phyloP scores from a whole-genome alignment of 805 yeast genomes.

The Yarrowia sp. region DNA sequence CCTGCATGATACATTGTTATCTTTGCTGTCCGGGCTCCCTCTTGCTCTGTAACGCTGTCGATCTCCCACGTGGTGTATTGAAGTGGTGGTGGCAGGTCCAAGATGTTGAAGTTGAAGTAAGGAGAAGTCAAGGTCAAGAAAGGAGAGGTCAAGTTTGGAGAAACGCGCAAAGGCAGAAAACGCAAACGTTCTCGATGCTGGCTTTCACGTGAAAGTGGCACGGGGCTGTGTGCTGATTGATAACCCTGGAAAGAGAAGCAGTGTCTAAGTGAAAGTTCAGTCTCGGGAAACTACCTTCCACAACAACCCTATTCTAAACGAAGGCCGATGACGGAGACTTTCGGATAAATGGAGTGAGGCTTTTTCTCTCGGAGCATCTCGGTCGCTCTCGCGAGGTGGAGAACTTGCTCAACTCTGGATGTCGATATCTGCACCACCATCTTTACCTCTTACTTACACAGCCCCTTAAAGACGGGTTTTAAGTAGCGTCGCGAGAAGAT shows the following conservation, averaged over 20 bases:
- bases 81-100: too few relatives aligned
- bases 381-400: not conserved
- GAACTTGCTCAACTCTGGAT: not conserved
- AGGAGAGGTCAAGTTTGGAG: too few relatives aligned
- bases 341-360: not conserved
- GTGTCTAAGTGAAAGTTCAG: too few relatives aligned
- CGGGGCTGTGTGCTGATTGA: not conserved
- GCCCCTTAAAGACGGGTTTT: not conserved
- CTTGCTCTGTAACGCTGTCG: not conserved
- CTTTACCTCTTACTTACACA: not conserved
- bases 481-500: not conserved
- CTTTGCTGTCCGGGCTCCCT: not conserved
- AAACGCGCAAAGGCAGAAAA: too few relatives aligned
- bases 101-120: too few relatives aligned
- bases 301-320: too few relatives aligned
- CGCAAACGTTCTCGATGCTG: too few relatives aligned
- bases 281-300: too few relatives aligned
- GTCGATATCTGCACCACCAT: too few relatives aligned
- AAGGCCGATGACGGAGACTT: not conserved
- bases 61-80: slow-evolving; percentile 8
- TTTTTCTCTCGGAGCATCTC: not conserved
- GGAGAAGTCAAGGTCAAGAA: too few relatives aligned
- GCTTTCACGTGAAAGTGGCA: too few relatives aligned
- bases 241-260: not conserved
- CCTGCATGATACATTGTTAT: slow-evolving; percentile 4